Conservation (phyloP, 129 eudicot species). For the Saussurea involucrata region DNA sequence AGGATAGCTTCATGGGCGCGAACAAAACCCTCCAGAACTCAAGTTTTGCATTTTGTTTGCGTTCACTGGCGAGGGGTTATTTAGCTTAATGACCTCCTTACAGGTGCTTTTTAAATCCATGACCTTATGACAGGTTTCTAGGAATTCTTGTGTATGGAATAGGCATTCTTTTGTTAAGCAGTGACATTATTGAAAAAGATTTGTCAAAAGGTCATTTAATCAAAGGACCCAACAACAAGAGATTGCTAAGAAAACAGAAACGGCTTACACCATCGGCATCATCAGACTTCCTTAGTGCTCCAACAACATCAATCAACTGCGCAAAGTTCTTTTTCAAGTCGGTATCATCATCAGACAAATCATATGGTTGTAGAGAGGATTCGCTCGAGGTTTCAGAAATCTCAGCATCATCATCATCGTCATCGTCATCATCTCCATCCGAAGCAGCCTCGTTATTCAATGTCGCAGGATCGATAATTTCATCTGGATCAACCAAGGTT, state of each 20-base stretch:
- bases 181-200: background rate
- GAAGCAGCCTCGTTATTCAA: conserved; percentile 39
- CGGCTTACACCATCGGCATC: conserved; percentile 89
- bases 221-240: background rate
- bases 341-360: conserved; percentile 75
- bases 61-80: too few relatives aligned
- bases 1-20: too few relatives aligned
- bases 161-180: background rate
- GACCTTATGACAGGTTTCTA: background rate
- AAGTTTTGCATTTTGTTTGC: too few relatives aligned
- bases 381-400: conserved; percentile 77
- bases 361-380: conserved; percentile 87
- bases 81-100: background rate
- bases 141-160: background rate
- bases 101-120: background rate
- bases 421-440: conserved; percentile 46
- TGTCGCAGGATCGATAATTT: conserved; percentile 75
- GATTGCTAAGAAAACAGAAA: background rate
- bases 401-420: conserved; percentile 42
- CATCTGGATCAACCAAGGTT: conserved; percentile 75
- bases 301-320: conserved; percentile 84
- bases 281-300: conserved; percentile 84
- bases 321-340: conserved; percentile 72
- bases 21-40: too few relatives aligned
- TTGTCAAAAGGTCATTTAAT: background rate